Evolutionary conservation across 2,329 filamentous ascomycete species (phyloP), one percentile per base, ranked within the genome.

Genomic region (Alternaria burnsii): DNA sequence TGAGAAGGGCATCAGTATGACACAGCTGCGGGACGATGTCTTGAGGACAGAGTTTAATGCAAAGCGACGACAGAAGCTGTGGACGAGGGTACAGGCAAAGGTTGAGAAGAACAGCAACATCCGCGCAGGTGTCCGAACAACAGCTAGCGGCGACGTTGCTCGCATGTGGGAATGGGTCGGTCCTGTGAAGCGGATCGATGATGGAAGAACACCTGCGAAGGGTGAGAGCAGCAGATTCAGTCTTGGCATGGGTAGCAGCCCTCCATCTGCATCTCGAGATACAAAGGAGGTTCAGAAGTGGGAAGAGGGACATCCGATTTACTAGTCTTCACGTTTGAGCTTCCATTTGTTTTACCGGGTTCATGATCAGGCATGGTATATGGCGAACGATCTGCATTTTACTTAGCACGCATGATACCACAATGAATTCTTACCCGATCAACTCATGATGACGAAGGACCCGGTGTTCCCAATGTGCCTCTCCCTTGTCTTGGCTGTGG

Each of bases 81-180:
- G 96, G 95, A 86, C 88, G 65, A 88, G 88, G 51, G 95, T 99
- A 20, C 87, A 88, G 68, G 87, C 84, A 52, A 90, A 98, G 53
- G 94, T 99, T 1, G 95, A 99, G 79, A 89, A 89, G 78, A 99
- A 99, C 77, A 91, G 92, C 61, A 99, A 99, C 73, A 91, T 99
- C 16, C 87, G 95, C 42, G 92, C 80, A 79, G 94, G 85, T 81
- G 93, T 82, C 82, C 91, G 85, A 79, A 87, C 88, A 68, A 85
- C 67, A 76, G 82, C 83, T 20, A 81, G 71, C 32, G 83, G 83
- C 2, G 83, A 85, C 69, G 85, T 89, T 52, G 84, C 86, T 48
- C 83, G 87, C 48, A 85, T 87, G 55, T 91, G 88, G 88, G 88
- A 90, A 71, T 90, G 88, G 88, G 86, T 89, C 66, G 88, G 88